phyloP scores from a whole-genome alignment of 1,284 basidiomycete genomes.

The Rhodofomes roseus region DNA sequence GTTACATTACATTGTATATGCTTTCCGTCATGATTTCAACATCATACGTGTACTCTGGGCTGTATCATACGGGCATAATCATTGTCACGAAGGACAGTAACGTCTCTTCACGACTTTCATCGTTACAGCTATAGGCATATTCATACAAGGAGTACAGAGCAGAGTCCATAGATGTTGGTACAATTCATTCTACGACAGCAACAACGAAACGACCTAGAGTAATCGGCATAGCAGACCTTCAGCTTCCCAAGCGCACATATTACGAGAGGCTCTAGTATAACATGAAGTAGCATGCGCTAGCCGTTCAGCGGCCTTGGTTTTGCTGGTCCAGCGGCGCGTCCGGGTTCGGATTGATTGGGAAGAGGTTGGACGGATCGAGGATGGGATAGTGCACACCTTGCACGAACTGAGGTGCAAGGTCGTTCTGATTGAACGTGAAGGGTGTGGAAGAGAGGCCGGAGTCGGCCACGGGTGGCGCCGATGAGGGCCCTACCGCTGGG shows the following conservation, averaged over 20 bases:
- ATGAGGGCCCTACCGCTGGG: slow-evolving; percentile 1
- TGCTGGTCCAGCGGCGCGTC: slow-evolving; percentile 6
- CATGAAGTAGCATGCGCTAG: neutral
- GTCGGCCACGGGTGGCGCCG: neutral
- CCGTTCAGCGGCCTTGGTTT: neutral
- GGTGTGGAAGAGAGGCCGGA: slow-evolving; percentile 12
- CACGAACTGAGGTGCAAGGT: slow-evolving; percentile 20
- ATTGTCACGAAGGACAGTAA: neutral
- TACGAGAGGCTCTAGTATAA: neutral
- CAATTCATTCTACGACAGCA: neutral
- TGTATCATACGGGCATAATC: neutral
- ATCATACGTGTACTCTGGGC: no score
- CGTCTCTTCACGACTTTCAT: neutral
- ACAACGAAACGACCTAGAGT: neutral
- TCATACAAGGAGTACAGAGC: neutral
- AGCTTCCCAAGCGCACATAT: neutral
- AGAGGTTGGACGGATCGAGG: slow-evolving; percentile 6
- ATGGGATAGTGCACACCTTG: slow-evolving; percentile 17
- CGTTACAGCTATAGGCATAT: neutral
- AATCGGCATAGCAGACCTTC: neutral
- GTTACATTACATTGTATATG: no score
- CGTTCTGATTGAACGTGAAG: slow-evolving; percentile 28
- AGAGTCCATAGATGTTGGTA: neutral
- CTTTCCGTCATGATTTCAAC: neutral
- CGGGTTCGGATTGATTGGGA: slow-evolving; percentile 19